phyloP scores from a whole-genome alignment of 1,284 basidiomycete species.

The Ustilago hordei region DNA sequence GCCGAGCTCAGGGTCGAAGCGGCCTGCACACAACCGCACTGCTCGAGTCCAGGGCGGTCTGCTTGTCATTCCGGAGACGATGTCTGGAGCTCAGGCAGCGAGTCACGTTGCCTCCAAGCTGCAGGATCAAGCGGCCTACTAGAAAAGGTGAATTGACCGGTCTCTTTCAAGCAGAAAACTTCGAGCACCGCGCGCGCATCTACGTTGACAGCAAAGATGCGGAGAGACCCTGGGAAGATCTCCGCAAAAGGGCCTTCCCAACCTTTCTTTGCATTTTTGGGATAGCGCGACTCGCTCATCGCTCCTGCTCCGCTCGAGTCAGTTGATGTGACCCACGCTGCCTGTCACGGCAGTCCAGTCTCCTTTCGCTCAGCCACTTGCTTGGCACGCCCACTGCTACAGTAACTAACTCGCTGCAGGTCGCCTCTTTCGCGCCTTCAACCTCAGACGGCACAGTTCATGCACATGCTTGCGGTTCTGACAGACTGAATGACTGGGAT shows the following conservation, averaged over 20 bases:
- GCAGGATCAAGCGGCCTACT: not conserved
- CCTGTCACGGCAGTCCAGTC: not conserved
- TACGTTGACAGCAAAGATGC: not conserved
- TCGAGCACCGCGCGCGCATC: not conserved
- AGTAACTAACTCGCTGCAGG: not conserved
- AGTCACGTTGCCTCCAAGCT: not conserved
- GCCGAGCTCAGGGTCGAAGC: not conserved
- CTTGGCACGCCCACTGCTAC: not conserved
- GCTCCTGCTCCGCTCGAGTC: slow-evolving; percentile 3
- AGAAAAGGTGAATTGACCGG: not conserved
- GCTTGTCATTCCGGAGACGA: not conserved
- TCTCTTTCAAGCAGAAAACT: not conserved
- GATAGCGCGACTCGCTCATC: not conserved
- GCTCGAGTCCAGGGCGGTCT: not conserved
- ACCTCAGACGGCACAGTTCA: not conserved
- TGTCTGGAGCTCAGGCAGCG: not conserved
- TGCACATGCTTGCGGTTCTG: not conserved
- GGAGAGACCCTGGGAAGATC: slow-evolving; percentile 2
- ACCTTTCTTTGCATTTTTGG: slow-evolving; percentile 4
- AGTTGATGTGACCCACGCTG: not conserved
- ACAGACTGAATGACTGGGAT: not conserved
- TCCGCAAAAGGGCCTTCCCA: slow-evolving; percentile 7
- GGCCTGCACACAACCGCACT: not conserved
- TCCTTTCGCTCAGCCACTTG: not conserved
- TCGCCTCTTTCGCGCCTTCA: not conserved